phyloP scores from a whole-genome alignment of 306 rosid species.

The Trichosanthes truncata region DNA sequence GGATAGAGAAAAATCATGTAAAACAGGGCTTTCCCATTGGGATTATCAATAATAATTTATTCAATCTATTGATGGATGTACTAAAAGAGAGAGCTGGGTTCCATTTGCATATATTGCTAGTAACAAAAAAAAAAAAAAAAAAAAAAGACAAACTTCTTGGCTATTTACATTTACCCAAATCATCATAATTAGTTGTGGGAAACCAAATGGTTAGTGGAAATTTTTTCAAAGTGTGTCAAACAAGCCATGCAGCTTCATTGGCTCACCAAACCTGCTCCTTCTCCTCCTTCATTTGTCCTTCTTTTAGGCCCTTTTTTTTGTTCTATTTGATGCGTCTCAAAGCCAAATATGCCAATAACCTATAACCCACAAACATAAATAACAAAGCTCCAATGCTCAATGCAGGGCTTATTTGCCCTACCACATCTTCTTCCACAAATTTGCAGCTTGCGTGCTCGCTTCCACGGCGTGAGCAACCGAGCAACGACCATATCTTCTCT shows the following conservation, averaged over 20 bases:
- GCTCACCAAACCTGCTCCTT: background rate
- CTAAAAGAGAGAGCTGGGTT: background rate
- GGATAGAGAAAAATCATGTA: background rate
- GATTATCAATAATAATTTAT: background rate
- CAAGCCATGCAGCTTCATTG: background rate
- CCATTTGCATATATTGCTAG: background rate
- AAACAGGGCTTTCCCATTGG: background rate
- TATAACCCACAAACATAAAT: constrained; percentile 72
- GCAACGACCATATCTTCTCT: constrained; percentile 28
- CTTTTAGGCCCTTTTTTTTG: background rate
- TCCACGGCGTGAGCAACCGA: constrained; percentile 41
- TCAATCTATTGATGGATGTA: background rate
- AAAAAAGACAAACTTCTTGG: background rate
- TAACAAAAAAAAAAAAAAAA: background rate
- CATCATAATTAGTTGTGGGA: background rate
- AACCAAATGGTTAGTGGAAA: constrained; percentile 4
- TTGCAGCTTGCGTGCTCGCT: constrained; percentile 32
- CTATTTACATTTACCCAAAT: constrained; percentile 12
- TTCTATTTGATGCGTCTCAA: constrained; percentile 47
- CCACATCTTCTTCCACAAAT: constrained; percentile 71
- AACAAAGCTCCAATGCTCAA: constrained; percentile 44
- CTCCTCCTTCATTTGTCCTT: background rate
- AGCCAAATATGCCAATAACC: constrained; percentile 68
- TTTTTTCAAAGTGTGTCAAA: background rate
- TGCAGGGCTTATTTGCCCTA: constrained; percentile 52